Base-by-base conservation (phyloP, 2,329 filamentous ascomycete genomes). In the Monilinia polystroma region DNA sequence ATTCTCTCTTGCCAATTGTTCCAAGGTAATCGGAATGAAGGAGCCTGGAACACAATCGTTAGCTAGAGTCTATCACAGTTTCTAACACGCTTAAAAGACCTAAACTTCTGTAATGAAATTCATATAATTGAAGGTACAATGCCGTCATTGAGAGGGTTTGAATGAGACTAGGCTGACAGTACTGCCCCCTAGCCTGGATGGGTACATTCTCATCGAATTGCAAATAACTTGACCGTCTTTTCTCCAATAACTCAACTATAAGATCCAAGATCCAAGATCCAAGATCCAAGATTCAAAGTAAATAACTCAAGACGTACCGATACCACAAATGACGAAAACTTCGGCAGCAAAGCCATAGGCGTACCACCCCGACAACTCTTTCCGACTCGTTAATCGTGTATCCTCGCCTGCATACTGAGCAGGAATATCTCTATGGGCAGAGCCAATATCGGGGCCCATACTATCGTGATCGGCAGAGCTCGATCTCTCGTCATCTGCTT, bases 301-400 rank as follows among this genome's bases (percentile, higher is more conserved):
- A 66, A 66, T n/a, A 62, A 10, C 26, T 45, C 64, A 43, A 43
- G 64, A 81, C 87, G 76, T 78, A 91, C 93, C 88, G 76, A 91
- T 86, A 29, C 88, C 94, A 78, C 95, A 98, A 66, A 98, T 91
- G 20, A 96, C 92, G 77, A 97, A 98, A 64, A 96, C 94, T 80
- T 99, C 95, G 26, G 94, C 93, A 32, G 95, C 95, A 83, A 96
- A 98, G 53, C 91, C 91, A 81, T 98, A 98, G 77, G 90, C 90
- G 79, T 98, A 99, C 91, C 96, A 99, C 73, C 94, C 95, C 51
- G 88, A 83, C 68, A 98, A 85, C 84, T 99, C 95, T 78, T 90
- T 94, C 73, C 81, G 81, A 77, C 91, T 97, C 12, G 95, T 98
- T 66, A 90, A 86, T n/a, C 94, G 85, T 32, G 88, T 91, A 78